Evolutionary conservation across 2,329 filamentous ascomycete species (phyloP), one percentile per base, ranked within the genome.

Genomic region (Scedosporium minutisporum): DNA sequence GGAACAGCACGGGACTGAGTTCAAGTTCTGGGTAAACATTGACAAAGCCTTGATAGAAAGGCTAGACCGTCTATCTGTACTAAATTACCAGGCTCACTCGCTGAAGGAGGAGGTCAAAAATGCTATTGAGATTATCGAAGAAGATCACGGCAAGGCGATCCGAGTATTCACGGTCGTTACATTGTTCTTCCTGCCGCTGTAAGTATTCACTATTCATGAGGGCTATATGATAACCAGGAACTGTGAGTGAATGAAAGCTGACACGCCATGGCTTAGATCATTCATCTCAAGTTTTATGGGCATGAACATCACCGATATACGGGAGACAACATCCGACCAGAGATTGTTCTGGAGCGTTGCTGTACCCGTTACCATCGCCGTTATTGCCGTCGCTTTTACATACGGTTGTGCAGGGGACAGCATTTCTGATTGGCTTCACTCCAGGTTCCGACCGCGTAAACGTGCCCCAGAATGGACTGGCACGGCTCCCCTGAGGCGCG

Each of bases 261-360:
- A 51, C 38, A 29, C 21, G 41, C 3, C 25, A n/a, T 65, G 29
- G 48, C 65, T 4, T 38, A 67, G 66, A 16, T 67, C 66, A 9
- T 67, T 67, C 57, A 69, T 75, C 25, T 69, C 70, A 3, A 73
- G 71, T 60, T 73, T 76, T 61, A 71, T 79, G 64, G 77, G 77
- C 25, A 78, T 79, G 74, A 79, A 79, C 66, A 77, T 76, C 3
- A 68, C 69, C 21, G 77, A 77, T 64, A 69, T 79, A 6, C 71
- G 76, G 21, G 71, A 79, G 63, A 75, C 75, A 67, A 67, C 73
- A 4, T 64, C 69, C 1, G 70, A 68, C 9, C 75, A 78, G 66
- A 73, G 71, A 68, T 66, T 74, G 3, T 79, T 76, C 66, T 80
- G 77, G 77, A 71, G 69, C 2, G 70, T 70, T 0, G 74, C 75